Percentiles rank a stretch among this genome's conserved stretches.
Conservation (phyloP, 208 protist genomes). For the Tritrichomonas foetus region DNA sequence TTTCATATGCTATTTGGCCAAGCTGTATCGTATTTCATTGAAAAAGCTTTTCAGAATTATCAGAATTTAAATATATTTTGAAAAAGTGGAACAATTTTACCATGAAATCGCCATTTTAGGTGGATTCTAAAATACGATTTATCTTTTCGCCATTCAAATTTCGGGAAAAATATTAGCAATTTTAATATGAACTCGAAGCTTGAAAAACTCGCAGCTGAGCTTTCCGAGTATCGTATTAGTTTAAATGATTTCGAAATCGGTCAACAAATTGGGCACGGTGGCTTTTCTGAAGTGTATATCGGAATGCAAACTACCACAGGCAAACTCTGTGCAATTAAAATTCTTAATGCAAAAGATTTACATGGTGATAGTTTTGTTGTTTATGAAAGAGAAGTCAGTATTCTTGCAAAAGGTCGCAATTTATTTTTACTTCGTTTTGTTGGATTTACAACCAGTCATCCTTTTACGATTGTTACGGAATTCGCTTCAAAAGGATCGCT, state of each 20-base stretch:
- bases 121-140: too few species aligned
- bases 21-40: too few species aligned
- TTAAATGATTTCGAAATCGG: slow-evolving; percentile 3
- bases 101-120: too few species aligned
- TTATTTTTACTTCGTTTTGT: not conserved
- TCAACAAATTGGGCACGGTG: not conserved
- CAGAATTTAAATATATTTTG: too few species aligned
- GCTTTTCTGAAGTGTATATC: slow-evolving; percentile 11
- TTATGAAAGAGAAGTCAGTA: slow-evolving; percentile 5
- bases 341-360: not conserved
- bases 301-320: not conserved
- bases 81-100: too few species aligned
- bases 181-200: too few species aligned
- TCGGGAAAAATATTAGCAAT: too few species aligned
- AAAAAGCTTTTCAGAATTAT: too few species aligned
- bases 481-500: not conserved
- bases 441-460: not conserved
- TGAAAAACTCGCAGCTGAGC: too few species aligned
- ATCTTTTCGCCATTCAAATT: too few species aligned
- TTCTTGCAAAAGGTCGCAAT: not conserved
- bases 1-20: too few species aligned
- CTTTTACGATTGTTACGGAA: not conserved
- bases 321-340: not conserved
- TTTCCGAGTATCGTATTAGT: not conserved
- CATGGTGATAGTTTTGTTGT: not conserved